A percentile compares a stretch with the other conserved stretches of the same genome.
These are phyloP conservation scores for Rhizopogon hawkerae DNA, from an alignment of 1,284 basidiomycete species.

Conservation along the genomic window DNA sequence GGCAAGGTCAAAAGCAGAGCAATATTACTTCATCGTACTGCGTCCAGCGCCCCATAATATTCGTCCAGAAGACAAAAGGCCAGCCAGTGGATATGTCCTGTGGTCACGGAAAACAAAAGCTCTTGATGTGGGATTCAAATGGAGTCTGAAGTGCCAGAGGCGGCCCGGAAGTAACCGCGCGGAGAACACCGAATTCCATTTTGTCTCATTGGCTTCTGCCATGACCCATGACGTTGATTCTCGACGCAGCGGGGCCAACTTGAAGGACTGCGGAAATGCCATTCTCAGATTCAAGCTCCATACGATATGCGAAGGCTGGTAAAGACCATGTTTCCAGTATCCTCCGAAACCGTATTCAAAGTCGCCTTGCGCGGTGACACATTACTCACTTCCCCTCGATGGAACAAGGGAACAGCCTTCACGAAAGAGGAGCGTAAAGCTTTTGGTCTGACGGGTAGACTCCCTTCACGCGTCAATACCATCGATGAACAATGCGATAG, in stretches of 20 bases:
- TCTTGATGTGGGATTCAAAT: not conserved
- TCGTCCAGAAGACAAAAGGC: slow-evolving; percentile 10
- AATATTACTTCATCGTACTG: slow-evolving; percentile 41
- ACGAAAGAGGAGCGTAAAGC: slow-evolving; percentile 53
- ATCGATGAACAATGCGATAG: slow-evolving; percentile 69
- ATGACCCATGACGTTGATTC: not conserved
- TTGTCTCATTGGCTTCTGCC: no score
- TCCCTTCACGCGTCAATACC: slow-evolving; percentile 68
- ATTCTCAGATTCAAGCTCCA: not conserved
- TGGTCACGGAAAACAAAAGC: slow-evolving; percentile 3
- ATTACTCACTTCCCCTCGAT: slow-evolving; percentile 56
- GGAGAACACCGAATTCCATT: slow-evolving; percentile 19
- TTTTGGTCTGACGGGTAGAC: slow-evolving; percentile 69
- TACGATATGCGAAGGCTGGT: slow-evolving; percentile 1
- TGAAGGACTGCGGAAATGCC: not conserved
- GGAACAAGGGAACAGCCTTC: slow-evolving; percentile 73
- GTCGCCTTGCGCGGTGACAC: slow-evolving; percentile 51
- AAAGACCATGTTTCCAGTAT: slow-evolving; percentile 5
- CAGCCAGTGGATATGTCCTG: slow-evolving; percentile 14
- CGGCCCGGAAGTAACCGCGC: not conserved
- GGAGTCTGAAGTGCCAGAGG: not conserved
- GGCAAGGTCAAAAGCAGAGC: not conserved
- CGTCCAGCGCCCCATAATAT: slow-evolving; percentile 46
- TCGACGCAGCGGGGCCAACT: not conserved
- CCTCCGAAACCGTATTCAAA: slow-evolving; percentile 24